phyloP scores from a whole-genome alignment of 2,329 filamentous ascomycete genomes.

The Hirsutella minnesotensis region DNA sequence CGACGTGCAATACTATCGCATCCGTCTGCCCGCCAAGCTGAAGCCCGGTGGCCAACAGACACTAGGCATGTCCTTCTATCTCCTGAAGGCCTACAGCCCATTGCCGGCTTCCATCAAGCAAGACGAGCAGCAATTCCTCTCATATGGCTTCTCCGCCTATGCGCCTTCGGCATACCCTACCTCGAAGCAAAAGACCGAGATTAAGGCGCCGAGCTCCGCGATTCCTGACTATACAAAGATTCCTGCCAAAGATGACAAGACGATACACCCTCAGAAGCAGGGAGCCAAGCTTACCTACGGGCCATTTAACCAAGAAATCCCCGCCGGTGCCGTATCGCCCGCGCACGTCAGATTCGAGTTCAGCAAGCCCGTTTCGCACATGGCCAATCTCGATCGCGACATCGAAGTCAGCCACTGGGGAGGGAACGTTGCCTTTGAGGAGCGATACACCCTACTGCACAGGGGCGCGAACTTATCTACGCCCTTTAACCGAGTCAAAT shows the following conservation, averaged over 20 bases:
- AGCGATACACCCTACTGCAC: constrained; percentile 82
- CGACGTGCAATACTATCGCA: constrained; percentile 70
- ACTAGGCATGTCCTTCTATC: constrained; percentile 73
- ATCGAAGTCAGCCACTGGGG: constrained; percentile 97
- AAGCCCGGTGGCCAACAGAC: constrained; percentile 69
- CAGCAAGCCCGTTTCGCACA: constrained; percentile 78
- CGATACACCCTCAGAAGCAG: constrained; percentile 64
- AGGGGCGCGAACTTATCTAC: constrained; percentile 66
- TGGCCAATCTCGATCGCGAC: constrained; percentile 72
- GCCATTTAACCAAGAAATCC: constrained; percentile 62
- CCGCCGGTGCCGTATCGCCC: constrained; percentile 62
- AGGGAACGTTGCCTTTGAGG: constrained; percentile 89
- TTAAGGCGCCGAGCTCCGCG: constrained; percentile 71
- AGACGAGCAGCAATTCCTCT: constrained; percentile 74
- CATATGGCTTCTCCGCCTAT: constrained; percentile 79
- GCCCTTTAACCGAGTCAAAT: constrained; percentile 67
- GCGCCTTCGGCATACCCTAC: constrained; percentile 74
- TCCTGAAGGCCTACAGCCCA: constrained; percentile 67
- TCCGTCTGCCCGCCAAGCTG: constrained; percentile 66
- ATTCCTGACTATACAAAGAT: constrained; percentile 79
- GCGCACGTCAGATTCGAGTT: constrained; percentile 86
- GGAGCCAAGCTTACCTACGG: constrained; percentile 84
- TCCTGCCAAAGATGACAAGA: constrained; percentile 44
- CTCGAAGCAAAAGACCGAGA: constrained; percentile 89
- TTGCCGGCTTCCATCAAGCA: constrained; percentile 78